Base-by-base conservation (phyloP, 495 filamentous ascomycete genomes). In the Friedmanniomyces simplex region DNA sequence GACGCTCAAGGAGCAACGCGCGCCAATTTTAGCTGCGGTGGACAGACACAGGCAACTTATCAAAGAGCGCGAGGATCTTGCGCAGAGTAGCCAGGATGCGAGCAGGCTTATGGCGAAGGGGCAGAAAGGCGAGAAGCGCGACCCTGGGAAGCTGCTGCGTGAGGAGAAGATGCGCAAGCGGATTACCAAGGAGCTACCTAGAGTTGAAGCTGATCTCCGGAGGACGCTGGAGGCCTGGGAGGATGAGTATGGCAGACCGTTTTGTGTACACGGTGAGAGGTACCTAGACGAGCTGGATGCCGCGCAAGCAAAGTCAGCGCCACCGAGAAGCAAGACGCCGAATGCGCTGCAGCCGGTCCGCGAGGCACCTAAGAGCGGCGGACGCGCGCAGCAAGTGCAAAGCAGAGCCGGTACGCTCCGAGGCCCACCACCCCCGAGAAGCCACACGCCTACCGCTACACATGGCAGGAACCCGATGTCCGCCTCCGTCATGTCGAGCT, bases 131-230 rank as follows among this genome's bases (percentile, higher is more conserved):
- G 89, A 96, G 69, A 84, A 82, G 65, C 86, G 93, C 63, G 93
- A 99, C 69, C 93, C 93, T 0, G 90, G 88, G 26, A 89, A 94
- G 69, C 76, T 99, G n/a, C 74, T 99, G 28, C 80, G 93, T 24
- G 93, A 99, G 67, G 93, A 99, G 74, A 97, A 96, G 77, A 93
- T 96, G 88, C 81, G 93, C 41, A 99, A 97, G 79, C 77, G 90
- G 25, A 95, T 97, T 57, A 77, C 89, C 16, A 96, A 96, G 71
- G 93, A 99, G 61, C 76, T 99, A 43, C 93, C 93, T 6, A 97
- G 93, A 70, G 76, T 99, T 16, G 86, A 89, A 52, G 76, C 77
- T 0, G 90, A 97, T 11, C 74, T 99, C 42, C 82, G 79, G 59
- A 94, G 84, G 64, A 76, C 79, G 43, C 75, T 99, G 28, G 90